Evolutionary conservation across 495 filamentous ascomycete species (phyloP).

Genomic region (Penicillium alfredii): DNA sequence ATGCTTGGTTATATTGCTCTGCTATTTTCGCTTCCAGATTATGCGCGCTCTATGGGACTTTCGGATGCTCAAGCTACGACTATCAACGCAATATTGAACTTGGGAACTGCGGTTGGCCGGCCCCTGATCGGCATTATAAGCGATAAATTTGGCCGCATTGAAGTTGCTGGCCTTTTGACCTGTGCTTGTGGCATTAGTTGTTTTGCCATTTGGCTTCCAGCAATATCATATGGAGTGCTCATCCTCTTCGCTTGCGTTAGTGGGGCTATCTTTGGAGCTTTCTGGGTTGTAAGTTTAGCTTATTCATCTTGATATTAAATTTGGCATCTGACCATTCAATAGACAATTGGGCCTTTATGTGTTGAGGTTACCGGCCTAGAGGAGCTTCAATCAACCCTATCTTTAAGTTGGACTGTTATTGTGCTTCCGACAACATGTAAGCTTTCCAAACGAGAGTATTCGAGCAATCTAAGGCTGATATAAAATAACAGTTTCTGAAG

Average conservation of each 20-base stretch:
- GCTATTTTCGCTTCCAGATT: constrained; percentile 67
- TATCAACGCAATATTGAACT: constrained; percentile 61
- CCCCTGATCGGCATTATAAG: constrained; percentile 63
- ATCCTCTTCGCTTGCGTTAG: constrained; percentile 60
- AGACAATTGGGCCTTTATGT: background rate
- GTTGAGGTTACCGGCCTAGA: background rate
- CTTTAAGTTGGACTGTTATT: background rate
- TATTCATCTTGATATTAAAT: background rate
- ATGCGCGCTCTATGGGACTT: constrained; percentile 58
- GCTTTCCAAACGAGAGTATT: no score
- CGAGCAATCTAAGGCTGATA: no score
- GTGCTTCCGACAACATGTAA: background rate
- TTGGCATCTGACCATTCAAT: background rate
- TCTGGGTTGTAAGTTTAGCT: constrained; percentile 45
- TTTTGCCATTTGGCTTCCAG: constrained; percentile 65
- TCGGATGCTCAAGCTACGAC: constrained; percentile 55
- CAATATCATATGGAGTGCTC: constrained; percentile 52
- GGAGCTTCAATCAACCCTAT: background rate
- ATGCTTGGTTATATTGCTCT: constrained; percentile 68
- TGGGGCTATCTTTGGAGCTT: constrained; percentile 61
- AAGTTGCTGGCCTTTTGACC: constrained; percentile 57
- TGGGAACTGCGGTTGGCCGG: constrained; percentile 58
- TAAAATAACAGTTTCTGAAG: no score
- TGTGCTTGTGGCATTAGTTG: constrained; percentile 52
- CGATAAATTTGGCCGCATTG: constrained; percentile 61